Evolutionary conservation across 331 rosid genomes (phyloP).

Genomic region (Cucumis variabilis): DNA sequence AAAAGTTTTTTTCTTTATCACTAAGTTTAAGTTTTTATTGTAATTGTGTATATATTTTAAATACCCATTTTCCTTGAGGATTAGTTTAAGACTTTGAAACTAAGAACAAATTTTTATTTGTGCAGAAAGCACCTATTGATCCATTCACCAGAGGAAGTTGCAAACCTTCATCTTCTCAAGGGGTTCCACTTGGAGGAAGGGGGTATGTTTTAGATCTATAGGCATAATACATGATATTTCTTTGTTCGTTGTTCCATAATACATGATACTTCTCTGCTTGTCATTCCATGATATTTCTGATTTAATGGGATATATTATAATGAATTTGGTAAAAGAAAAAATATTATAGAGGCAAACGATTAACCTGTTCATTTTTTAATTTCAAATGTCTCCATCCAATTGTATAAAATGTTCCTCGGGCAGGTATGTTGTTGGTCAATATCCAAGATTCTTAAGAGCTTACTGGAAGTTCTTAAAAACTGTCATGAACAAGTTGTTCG

Average conservation of each 20-base stretch:
- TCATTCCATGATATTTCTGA: conserved; percentile 4
- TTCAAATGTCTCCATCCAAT: background rate
- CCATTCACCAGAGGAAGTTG: conserved; percentile 96
- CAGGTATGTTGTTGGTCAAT: conserved; percentile 99
- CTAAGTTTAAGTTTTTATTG: background rate
- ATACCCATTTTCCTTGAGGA: background rate
- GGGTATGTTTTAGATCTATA: conserved; percentile 63
- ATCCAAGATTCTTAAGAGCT: conserved; percentile 95
- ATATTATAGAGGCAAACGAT: background rate
- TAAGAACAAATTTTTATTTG: conserved; percentile 18
- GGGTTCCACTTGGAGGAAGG: conserved; percentile 99
- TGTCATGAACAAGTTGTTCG: conserved; percentile 94
- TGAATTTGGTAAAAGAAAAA: background rate
- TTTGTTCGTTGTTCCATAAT: background rate
- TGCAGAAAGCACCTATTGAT: conserved; percentile 99
- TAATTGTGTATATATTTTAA: background rate
- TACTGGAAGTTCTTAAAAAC: conserved; percentile 98
- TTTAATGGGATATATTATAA: conserved; percentile 25
- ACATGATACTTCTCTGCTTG: background rate
- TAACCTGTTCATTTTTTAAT: background rate
- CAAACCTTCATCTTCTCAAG: conserved; percentile 99
- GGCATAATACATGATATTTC: conserved; percentile 1
- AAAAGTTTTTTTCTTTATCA: background rate
- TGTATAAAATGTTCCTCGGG: conserved; percentile 34
- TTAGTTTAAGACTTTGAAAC: conserved; percentile 1